phyloP scores from a whole-genome alignment of 139 green algal genomes.

The Diplosphaera chodatii region DNA sequence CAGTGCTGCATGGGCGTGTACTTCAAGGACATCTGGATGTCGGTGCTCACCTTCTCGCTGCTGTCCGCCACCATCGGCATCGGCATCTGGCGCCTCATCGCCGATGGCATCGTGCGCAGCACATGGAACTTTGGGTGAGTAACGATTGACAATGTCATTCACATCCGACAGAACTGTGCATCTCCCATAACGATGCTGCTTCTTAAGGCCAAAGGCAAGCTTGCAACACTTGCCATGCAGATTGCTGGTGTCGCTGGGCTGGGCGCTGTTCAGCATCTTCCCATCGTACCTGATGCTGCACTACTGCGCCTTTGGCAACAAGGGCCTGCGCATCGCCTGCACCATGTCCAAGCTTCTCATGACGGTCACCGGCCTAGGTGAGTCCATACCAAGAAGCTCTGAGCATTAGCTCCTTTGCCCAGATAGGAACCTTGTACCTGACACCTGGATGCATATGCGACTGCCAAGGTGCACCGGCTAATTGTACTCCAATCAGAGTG shows the following conservation, averaged over 20 bases:
- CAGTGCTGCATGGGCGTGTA: too few relatives aligned
- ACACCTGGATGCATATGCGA: too few relatives aligned
- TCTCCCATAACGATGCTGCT: too few relatives aligned
- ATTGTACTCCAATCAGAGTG: too few relatives aligned
- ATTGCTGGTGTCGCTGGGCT: not conserved
- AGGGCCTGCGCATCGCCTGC: conserved; percentile 6
- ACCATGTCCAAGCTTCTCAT: conserved; percentile 17
- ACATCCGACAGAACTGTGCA: too few relatives aligned
- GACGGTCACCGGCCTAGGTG: not conserved
- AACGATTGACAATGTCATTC: too few relatives aligned
- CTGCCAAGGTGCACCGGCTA: too few relatives aligned
- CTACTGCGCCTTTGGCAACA: not conserved
- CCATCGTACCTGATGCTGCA: conserved; percentile 31
- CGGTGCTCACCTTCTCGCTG: not conserved
- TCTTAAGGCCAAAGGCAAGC: too few relatives aligned
- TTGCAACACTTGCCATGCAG: not conserved
- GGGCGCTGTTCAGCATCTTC: conserved; percentile 29
- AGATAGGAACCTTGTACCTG: too few relatives aligned
- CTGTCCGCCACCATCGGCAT: conserved; percentile 15
- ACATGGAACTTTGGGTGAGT: conserved; percentile 29
- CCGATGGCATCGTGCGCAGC: conserved; percentile 12
- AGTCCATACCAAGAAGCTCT: too few relatives aligned
- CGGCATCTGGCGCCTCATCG: conserved; percentile 21
- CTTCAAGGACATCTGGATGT: not conserved
- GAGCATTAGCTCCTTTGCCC: too few relatives aligned